A percentile compares a stretch with the other conserved stretches of the same genome.
Conservation (phyloP, 2,329 filamentous ascomycete genomes). For the Penicillium sclerotiorum region DNA sequence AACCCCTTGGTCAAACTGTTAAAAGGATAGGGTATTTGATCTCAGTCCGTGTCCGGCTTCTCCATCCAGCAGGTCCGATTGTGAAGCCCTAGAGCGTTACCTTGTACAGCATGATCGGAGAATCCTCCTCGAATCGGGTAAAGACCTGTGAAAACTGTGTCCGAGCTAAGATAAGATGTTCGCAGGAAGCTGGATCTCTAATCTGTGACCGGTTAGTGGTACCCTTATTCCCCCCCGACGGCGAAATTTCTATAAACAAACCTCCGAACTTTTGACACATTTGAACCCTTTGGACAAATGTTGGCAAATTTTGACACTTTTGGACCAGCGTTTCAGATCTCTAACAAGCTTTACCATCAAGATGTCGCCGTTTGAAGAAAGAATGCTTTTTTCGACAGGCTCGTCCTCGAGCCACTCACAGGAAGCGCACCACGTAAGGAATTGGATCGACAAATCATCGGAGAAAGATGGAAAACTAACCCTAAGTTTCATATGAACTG, state of each 20-base stretch:
- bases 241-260: too few species aligned
- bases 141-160: constrained; percentile 18
- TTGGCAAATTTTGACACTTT: too few species aligned
- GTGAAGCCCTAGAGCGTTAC: neutral
- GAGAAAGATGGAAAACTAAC: neutral
- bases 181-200: constrained; percentile 2
- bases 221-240: too few species aligned
- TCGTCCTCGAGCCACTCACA: constrained; percentile 7
- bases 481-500: neutral
- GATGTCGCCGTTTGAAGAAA: constrained; percentile 15
- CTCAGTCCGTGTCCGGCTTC: constrained; percentile 3
- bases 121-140: constrained; percentile 2
- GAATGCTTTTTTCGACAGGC: constrained; percentile 15
- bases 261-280: too few species aligned
- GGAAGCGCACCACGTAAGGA: constrained; percentile 12
- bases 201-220: constrained; percentile 15
- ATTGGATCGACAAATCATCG: neutral
- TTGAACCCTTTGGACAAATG: too few species aligned
- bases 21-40: neutral
- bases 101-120: neutral
- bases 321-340: neutral
- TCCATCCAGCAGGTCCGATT: neutral
- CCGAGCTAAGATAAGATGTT: constrained; percentile 15
- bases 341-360: neutral
- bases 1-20: too few species aligned